These are phyloP conservation scores for Cercospora canescens DNA, from an alignment of 2,329 filamentous ascomycete species.

Conservation along the genomic window DNA sequence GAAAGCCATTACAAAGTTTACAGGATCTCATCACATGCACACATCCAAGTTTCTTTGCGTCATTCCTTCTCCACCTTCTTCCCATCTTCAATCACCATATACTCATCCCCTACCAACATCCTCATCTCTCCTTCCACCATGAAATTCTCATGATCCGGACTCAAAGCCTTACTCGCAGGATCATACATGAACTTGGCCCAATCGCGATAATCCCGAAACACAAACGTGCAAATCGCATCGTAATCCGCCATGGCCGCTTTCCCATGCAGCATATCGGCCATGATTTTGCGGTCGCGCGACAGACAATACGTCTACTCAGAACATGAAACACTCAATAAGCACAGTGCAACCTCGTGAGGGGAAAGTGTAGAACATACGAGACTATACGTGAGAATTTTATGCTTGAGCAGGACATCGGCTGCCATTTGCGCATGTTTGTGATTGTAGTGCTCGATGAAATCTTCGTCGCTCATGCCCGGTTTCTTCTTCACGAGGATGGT, in stretches of 20 bases:
- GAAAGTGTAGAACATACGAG: constrained; percentile 38
- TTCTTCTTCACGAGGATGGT: constrained; percentile 51
- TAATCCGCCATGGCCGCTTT: constrained; percentile 44
- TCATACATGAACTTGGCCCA: constrained; percentile 50
- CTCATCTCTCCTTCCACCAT: constrained; percentile 40
- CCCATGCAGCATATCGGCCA: constrained; percentile 49
- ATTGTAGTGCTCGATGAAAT: constrained; percentile 50
- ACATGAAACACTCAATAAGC: not conserved
- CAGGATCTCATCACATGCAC: no score
- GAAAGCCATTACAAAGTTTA: no score
- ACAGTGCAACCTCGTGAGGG: not conserved
- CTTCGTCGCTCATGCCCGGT: constrained; percentile 45
- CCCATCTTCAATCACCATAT: constrained; percentile 28
- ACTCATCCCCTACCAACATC: constrained; percentile 51
- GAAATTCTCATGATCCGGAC: constrained; percentile 38
- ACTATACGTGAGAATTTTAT: constrained; percentile 48
- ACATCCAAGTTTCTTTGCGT: not conserved
- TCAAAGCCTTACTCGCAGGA: constrained; percentile 43
- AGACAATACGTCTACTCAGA: constrained; percentile 45
- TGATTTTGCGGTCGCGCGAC: constrained; percentile 44
- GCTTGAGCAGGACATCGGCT: constrained; percentile 45
- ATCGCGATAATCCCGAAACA: constrained; percentile 48
- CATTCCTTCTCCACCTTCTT: constrained; percentile 4
- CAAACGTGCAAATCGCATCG: constrained; percentile 51
- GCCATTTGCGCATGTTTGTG: constrained; percentile 46